phyloP scores from a whole-genome alignment of 305 asterid genomes.

The Solanum hybrid region DNA sequence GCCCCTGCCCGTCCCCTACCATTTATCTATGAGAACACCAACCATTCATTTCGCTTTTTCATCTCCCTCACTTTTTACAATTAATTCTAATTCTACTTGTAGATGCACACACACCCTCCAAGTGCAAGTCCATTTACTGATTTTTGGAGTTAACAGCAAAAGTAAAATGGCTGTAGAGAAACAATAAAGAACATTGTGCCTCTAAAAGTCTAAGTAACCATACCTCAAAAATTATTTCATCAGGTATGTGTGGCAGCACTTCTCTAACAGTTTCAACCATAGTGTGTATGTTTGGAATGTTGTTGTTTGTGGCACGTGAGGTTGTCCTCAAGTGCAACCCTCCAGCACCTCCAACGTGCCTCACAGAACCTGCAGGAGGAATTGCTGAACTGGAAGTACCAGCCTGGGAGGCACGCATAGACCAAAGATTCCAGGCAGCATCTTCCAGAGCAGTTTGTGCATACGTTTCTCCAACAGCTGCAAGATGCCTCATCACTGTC shows the following conservation, averaged over 20 bases:
- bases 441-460: constrained; percentile 69
- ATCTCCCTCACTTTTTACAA: neutral
- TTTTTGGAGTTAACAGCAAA: neutral
- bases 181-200: neutral
- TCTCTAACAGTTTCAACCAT: constrained; percentile 81
- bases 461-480: constrained; percentile 83
- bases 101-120: neutral
- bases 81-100: neutral
- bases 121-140: neutral
- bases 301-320: constrained; percentile 30
- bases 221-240: constrained; percentile 71
- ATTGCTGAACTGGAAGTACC: constrained; percentile 46
- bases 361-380: constrained; percentile 31
- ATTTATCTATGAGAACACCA: neutral
- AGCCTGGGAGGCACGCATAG: constrained; percentile 58
- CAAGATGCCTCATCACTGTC: constrained; percentile 90
- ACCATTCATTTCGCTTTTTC: neutral
- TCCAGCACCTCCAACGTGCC: constrained; percentile 32
- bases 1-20: neutral
- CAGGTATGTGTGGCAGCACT: constrained; percentile 76
- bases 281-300: constrained; percentile 44
- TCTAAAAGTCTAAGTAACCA: neutral
- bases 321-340: constrained; percentile 40
- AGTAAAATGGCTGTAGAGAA: neutral
- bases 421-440: constrained; percentile 67